Base-by-base conservation (phyloP, 805 yeast genomes). In the Kodamaea neixiangensis region DNA sequence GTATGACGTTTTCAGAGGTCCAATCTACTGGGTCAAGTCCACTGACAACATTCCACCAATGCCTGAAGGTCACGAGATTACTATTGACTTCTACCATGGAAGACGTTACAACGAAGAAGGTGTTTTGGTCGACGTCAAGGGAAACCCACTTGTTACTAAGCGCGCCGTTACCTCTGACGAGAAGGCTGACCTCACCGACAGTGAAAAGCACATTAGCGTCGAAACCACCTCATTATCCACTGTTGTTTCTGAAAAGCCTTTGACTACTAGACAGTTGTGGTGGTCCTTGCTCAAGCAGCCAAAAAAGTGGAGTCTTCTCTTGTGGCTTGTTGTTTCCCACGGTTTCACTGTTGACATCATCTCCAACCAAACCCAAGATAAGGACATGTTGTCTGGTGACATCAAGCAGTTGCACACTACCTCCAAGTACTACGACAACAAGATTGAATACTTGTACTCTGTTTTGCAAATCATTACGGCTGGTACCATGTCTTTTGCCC, bases 401-500 rank as follows among this genome's bases (percentile, higher is more conserved):
- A 68, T 85, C 45, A 66, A 69, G 44, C 66, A 60, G 20, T 73
- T 85, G 77, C 88, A 85, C 65, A 56, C 72, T 31, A 72, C 72
- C 51, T 82, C 90, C 53, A 83, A 82, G 66, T 81, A 77, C 60
- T 86, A 86, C 67, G 88, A 85, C 64, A 83, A 81, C 78, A 82
- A 83, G 66, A 72, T 83, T 51, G 93, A 86, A 69, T 83, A 77
- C 65, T 67, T 86, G 56, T 86, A 80, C 65, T 81, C 92, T 3
- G 71, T 85, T 54, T 71, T 85, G 49, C 93, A 86, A 68, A 85
- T 82, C 47, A 67, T 86, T 55, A 86, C 92, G 39, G 92, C 93
- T 13, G 79, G 83, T 58, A 86, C 90, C 46, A 85, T 86, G 86
- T 86, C 92, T 1, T 85, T 87, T 66, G 89, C 92, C 5, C 93